phyloP scores from a whole-genome alignment of 1,284 basidiomycete species.

The Papiliotrema laurentii region DNA sequence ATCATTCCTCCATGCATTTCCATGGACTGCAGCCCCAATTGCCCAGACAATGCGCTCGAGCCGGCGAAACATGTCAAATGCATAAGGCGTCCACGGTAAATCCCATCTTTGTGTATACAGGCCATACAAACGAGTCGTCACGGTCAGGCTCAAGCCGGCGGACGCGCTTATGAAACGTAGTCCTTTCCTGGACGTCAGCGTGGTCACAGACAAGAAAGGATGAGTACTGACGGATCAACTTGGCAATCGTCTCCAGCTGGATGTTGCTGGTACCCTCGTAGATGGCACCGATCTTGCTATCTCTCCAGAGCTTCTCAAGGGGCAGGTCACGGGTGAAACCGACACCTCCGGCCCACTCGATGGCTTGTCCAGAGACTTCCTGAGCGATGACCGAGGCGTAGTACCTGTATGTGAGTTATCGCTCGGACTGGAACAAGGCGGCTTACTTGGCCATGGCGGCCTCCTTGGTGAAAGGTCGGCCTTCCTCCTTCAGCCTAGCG shows the following conservation, averaged over 20 bases:
- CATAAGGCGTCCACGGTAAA: no score
- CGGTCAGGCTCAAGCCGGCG: no score
- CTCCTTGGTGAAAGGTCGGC: constrained; percentile 79
- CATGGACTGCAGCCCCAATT: no score
- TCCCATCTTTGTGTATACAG: no score
- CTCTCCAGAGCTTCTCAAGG: constrained; percentile 90
- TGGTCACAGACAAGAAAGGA: not conserved
- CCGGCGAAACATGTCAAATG: no score
- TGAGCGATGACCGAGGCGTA: constrained; percentile 86
- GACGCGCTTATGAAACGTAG: constrained; percentile 4
- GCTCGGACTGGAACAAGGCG: not conserved
- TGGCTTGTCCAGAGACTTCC: constrained; percentile 77
- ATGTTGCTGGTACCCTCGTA: constrained; percentile 73
- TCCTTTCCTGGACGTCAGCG: constrained; percentile 8
- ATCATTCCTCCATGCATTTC: no score
- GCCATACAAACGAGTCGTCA: no score
- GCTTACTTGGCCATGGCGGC: constrained; percentile 87
- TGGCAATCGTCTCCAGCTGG: constrained; percentile 93
- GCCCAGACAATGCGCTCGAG: no score
- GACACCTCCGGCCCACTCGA: constrained; percentile 95
- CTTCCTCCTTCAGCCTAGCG: constrained; percentile 82
- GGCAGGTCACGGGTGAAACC: constrained; percentile 94
- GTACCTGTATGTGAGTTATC: constrained; percentile 49
- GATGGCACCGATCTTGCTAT: constrained; percentile 76
- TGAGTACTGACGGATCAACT: constrained; percentile 57